A percentile compares a stretch with the other conserved stretches of the same genome.
Conservation (phyloP, 176 grass and related monocot genomes). For the Guadua angustifolia region DNA sequence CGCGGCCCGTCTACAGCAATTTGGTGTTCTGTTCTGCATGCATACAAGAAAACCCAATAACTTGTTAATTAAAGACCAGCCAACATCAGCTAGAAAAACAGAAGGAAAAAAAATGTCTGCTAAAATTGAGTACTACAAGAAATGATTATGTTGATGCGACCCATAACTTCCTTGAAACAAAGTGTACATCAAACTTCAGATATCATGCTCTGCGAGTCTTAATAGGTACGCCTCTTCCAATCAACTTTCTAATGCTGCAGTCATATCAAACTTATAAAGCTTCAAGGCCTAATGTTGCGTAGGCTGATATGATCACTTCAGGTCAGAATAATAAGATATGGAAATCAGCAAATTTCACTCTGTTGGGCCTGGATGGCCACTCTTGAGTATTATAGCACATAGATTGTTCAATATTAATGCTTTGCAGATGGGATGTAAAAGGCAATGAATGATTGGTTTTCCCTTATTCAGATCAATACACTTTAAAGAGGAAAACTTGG, state of each 20-base stretch:
- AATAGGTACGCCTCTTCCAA: neutral
- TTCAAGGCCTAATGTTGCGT: constrained; percentile 5
- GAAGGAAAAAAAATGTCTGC: neutral
- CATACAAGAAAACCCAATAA: constrained; percentile 13
- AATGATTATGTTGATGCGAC: constrained; percentile 30
- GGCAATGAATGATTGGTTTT: constrained; percentile 28
- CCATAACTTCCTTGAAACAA: constrained; percentile 12
- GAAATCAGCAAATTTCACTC: neutral
- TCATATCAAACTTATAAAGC: neutral
- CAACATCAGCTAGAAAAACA: neutral
- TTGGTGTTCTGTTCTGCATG: constrained; percentile 33
- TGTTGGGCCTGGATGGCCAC: constrained; percentile 7
- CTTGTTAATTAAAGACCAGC: constrained; percentile 8
- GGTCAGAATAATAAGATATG: neutral
- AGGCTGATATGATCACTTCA: constrained; percentile 18
- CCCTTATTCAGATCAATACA: constrained; percentile 4
- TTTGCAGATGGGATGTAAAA: constrained; percentile 33
- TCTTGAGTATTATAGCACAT: constrained; percentile 3
- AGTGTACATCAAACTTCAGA: constrained; percentile 16
- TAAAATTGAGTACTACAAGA: constrained; percentile 9
- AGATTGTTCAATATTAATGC: constrained; percentile 10
- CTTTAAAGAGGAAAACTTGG: constrained; percentile 15
- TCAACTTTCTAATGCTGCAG: neutral
- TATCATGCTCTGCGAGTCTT: neutral
- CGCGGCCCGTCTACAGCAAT: constrained; percentile 18